Evolutionary conservation across 192 early-diverging fungal genomes (phyloP).

Genomic region (Coemansia sp.): DNA sequence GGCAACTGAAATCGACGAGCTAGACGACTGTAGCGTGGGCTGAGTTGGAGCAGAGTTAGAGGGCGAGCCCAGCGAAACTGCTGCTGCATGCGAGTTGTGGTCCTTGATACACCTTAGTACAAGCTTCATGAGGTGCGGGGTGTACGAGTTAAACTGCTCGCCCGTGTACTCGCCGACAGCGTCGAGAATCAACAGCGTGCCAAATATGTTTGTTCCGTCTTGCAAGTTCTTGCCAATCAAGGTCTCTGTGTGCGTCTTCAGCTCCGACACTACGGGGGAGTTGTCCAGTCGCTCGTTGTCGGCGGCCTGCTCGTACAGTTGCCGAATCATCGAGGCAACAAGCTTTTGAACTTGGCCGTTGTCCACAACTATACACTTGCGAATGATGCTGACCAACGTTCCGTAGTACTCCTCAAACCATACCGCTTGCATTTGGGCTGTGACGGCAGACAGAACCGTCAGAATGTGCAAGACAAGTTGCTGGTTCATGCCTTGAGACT

Average conservation of each 20-base stretch:
- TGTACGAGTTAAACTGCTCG: slow-evolving; percentile 71
- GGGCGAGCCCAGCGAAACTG: slow-evolving; percentile 14
- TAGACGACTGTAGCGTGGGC: slow-evolving; percentile 25
- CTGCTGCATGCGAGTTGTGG: slow-evolving; percentile 60
- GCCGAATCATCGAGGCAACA: slow-evolving; percentile 71
- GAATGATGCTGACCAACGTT: slow-evolving; percentile 35
- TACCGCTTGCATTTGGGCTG: slow-evolving; percentile 48
- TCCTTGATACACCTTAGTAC: slow-evolving; percentile 87
- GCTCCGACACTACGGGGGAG: slow-evolving; percentile 43
- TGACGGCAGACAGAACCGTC: slow-evolving; percentile 45
- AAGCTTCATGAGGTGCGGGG: slow-evolving; percentile 80
- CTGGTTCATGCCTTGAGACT: slow-evolving; percentile 52
- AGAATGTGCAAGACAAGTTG: slow-evolving; percentile 55
- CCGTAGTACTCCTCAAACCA: slow-evolving; percentile 58
- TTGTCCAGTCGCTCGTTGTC: slow-evolving; percentile 47
- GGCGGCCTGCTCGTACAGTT: slow-evolving; percentile 65
- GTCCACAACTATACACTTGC: slow-evolving; percentile 68
- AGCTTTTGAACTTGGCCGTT: slow-evolving; percentile 72
- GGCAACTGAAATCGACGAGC: slow-evolving; percentile 15
- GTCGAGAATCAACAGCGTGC: slow-evolving; percentile 69
- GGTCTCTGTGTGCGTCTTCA: slow-evolving; percentile 65
- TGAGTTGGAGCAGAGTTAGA: slow-evolving; percentile 5
- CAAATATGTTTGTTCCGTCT: slow-evolving; percentile 65
- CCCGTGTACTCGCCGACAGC: slow-evolving; percentile 64
- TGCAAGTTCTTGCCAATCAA: slow-evolving; percentile 71